A percentile compares a stretch with the other conserved stretches of the same genome.
Evolutionary conservation across 2,329 filamentous ascomycete species (phyloP).

Genomic region (Cryphonectria naterciae): DNA sequence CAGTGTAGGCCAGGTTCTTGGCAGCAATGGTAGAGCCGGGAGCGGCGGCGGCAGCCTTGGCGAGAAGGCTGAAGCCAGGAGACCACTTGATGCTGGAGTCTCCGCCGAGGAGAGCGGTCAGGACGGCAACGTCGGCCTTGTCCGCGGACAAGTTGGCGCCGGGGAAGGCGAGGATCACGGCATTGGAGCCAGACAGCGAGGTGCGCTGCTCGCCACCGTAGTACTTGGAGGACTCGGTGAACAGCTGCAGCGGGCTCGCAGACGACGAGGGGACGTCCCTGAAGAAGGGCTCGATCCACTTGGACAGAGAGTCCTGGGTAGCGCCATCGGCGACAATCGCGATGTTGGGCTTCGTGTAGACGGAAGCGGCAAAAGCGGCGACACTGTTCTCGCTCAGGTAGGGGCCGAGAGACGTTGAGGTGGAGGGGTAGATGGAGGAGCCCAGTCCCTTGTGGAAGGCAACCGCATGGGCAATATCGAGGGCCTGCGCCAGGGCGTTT

Average conservation of each 20-base stretch:
- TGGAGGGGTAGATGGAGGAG: constrained; percentile 72
- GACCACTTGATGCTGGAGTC: constrained; percentile 95
- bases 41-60: constrained; percentile 73
- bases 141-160: constrained; percentile 80
- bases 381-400: constrained; percentile 81
- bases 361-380: constrained; percentile 73
- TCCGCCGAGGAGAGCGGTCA: constrained; percentile 87
- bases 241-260: constrained; percentile 56
- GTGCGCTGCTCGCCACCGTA: constrained; percentile 93
- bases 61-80: constrained; percentile 85
- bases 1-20: constrained; percentile 84
- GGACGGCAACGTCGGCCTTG: constrained; percentile 88
- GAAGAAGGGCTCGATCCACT: constrained; percentile 96
- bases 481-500: constrained; percentile 68
- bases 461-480: constrained; percentile 82
- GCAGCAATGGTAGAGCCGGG: constrained; percentile 72
- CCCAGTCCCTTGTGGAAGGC: constrained; percentile 96
- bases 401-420: constrained; percentile 72
- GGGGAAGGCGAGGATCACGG: constrained; percentile 89
- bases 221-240: constrained; percentile 77
- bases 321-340: constrained; percentile 90
- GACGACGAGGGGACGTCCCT: constrained; percentile 64
- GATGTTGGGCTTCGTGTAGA: constrained; percentile 88
- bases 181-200: constrained; percentile 71
- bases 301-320: constrained; percentile 73